phyloP scores from a whole-genome alignment of 129 eudicot species.

The Rutidosis leptorrhynchoides region DNA sequence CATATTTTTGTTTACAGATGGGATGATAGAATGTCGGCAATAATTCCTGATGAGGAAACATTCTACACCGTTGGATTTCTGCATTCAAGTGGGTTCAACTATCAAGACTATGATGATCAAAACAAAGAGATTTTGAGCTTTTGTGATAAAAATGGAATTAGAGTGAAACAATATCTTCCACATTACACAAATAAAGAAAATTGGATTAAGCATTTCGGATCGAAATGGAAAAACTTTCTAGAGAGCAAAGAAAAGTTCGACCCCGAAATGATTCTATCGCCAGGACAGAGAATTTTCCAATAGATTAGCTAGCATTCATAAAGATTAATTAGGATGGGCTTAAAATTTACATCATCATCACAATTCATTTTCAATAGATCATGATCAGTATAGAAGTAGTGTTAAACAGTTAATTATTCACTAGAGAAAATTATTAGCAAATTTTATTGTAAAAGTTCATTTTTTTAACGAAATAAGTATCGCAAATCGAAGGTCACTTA shows the following conservation, averaged over 20 bases:
- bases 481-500: no score
- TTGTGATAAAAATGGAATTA: slow-evolving; percentile 49
- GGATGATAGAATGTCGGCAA: slow-evolving; percentile 78
- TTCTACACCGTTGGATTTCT: slow-evolving; percentile 63
- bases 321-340: no score
- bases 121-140: slow-evolving; percentile 46
- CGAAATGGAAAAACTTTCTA: slow-evolving; percentile 57
- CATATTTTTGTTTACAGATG: slow-evolving; percentile 78
- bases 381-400: no score
- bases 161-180: slow-evolving; percentile 73
- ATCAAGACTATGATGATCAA: slow-evolving; percentile 43
- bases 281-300: slow-evolving; percentile 79
- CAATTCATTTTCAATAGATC: no score
- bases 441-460: no score
- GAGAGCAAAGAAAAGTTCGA: slow-evolving; percentile 57
- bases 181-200: slow-evolving; percentile 54
- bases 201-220: slow-evolving; percentile 76
- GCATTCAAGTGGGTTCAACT: slow-evolving; percentile 36
- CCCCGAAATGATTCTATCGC: slow-evolving; percentile 71
- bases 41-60: slow-evolving; percentile 68
- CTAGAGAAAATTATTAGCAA: no score
- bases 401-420: no score
- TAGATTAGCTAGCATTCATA: no score
- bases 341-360: no score
- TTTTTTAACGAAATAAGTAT: no score